These are phyloP conservation scores for Aureobasidium sp. DNA, from an alignment of 2,329 filamentous ascomycete species.

Conservation along the genomic window DNA sequence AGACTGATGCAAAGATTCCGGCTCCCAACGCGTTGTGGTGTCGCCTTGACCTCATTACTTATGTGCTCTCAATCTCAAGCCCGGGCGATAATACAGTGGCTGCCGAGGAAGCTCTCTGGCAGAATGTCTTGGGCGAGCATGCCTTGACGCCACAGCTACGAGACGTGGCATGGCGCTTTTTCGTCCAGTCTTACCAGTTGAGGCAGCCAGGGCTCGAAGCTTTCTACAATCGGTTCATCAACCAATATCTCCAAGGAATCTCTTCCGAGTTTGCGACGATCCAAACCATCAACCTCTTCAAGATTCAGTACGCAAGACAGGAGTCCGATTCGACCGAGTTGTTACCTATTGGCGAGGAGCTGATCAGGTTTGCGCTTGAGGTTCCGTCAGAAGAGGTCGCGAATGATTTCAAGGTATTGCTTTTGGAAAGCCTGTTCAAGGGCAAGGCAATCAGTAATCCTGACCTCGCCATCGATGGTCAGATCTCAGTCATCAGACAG, in stretches of 20 bases:
- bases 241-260: slow-evolving; percentile 51
- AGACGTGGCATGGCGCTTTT: slow-evolving; percentile 61
- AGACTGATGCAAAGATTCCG: slow-evolving; percentile 17
- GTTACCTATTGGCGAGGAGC: neutral
- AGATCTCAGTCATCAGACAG: slow-evolving; percentile 59
- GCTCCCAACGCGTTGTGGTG: neutral
- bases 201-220: slow-evolving; percentile 8
- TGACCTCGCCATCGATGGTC: neutral
- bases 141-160: slow-evolving; percentile 56
- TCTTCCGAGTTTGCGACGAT: slow-evolving; percentile 52
- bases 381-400: neutral
- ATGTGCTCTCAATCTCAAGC: neutral
- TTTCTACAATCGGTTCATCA: slow-evolving; percentile 45
- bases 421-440: neutral
- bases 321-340: neutral
- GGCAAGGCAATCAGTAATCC: neutral
- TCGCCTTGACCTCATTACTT: neutral
- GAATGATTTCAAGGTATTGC: neutral
- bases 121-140: slow-evolving; percentile 60
- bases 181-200: slow-evolving; percentile 46
- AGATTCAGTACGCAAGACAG: neutral
- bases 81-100: neutral
- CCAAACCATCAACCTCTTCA: neutral
- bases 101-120: slow-evolving; percentile 61
- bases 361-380: neutral